Percentiles rank a stretch among this genome's conserved stretches.
Evolutionary conservation across 2,329 filamentous ascomycete species (phyloP).

Genomic region (Diaporthe sp.): DNA sequence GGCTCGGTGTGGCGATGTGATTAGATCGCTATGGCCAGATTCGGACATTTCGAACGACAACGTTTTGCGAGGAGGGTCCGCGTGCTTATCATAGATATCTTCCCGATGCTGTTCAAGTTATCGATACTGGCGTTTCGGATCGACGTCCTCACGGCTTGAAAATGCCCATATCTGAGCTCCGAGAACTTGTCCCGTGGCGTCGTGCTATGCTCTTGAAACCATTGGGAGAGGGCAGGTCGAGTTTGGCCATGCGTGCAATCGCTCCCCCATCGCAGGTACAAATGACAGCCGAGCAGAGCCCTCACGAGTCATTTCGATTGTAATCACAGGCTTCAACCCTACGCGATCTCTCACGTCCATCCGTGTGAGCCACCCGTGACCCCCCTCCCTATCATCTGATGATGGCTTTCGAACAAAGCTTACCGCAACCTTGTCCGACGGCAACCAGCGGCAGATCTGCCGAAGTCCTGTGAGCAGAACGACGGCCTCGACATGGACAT

Average conservation of each 20-base stretch:
- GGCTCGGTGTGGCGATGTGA: slow-evolving; percentile 36
- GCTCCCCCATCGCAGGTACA: background rate
- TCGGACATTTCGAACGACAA: background rate
- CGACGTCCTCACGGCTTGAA: background rate
- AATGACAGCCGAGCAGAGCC: background rate
- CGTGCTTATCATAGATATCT: background rate
- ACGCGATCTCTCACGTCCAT: background rate
- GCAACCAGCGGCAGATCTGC: slow-evolving; percentile 29
- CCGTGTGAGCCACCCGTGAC: slow-evolving; percentile 10
- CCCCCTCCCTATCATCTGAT: slow-evolving; percentile 15
- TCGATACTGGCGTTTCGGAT: background rate
- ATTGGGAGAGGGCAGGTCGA: background rate
- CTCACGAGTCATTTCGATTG: slow-evolving; percentile 17
- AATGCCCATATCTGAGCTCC: background rate
- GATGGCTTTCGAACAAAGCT: background rate
- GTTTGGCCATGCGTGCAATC: background rate
- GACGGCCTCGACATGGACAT: background rate
- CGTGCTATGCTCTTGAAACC: slow-evolving; percentile 2
- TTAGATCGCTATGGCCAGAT: slow-evolving; percentile 13
- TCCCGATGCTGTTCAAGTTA: background rate
- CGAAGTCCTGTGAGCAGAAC: background rate
- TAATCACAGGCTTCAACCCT: slow-evolving; percentile 11
- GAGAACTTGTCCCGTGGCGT: background rate
- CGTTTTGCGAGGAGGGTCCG: background rate
- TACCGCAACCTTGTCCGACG: slow-evolving; percentile 16